These are phyloP conservation scores for Striga asiatica DNA, from an alignment of 257 asterid genomes.

Conservation along the genomic window DNA sequence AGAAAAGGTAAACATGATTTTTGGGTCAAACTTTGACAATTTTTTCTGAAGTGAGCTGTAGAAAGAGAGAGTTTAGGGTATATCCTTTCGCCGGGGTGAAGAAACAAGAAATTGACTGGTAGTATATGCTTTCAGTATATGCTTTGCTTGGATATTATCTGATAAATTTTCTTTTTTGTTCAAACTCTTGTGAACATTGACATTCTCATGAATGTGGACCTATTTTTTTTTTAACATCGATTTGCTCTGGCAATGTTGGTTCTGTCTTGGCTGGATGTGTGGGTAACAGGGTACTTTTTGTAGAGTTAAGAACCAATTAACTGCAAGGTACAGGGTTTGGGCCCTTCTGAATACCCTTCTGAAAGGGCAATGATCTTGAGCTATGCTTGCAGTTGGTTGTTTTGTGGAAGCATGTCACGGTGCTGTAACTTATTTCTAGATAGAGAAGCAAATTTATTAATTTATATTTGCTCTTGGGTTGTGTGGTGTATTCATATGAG, in stretches of 20 bases:
- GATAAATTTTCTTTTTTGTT: neutral
- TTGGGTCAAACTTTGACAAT: neutral
- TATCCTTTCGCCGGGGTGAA: neutral
- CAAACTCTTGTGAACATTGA: neutral
- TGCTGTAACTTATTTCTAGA: neutral
- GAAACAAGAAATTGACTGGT: neutral
- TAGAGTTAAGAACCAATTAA: too few relatives aligned
- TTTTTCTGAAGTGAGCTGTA: neutral
- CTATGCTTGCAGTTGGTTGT: too few relatives aligned
- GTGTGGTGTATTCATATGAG: neutral
- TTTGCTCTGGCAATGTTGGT: neutral
- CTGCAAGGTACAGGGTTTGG: too few relatives aligned
- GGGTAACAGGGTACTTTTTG: too few relatives aligned
- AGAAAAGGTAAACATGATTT: conserved; percentile 53
- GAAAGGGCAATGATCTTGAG: too few relatives aligned
- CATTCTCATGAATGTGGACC: neutral
- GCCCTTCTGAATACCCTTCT: too few relatives aligned
- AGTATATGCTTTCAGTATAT: neutral
- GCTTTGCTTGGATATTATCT: neutral
- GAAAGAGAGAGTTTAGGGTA: neutral
- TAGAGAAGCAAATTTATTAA: neutral
- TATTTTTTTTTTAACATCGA: neutral
- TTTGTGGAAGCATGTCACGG: too few relatives aligned
- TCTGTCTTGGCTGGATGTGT: neutral
- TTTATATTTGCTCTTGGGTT: neutral